phyloP scores from a whole-genome alignment of 305 asterid genomes.

The Salvia sclarea region DNA sequence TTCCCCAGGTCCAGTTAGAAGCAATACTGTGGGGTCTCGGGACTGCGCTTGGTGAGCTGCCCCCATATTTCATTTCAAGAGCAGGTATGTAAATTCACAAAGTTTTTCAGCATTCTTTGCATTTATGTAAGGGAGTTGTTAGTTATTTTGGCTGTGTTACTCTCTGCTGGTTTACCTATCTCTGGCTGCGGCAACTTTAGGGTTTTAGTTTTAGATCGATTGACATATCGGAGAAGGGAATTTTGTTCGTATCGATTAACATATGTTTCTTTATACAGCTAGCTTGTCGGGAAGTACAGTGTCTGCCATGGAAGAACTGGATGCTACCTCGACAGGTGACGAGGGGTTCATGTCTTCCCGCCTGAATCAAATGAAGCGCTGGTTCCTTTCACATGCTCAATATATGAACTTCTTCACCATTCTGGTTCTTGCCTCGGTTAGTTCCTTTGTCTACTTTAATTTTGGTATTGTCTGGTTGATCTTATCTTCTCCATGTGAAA shows the following conservation, averaged over 20 bases:
- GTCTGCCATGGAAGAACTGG: slow-evolving; percentile 70
- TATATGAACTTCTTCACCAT: slow-evolving; percentile 80
- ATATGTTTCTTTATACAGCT: slow-evolving; percentile 61
- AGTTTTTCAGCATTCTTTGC: background rate
- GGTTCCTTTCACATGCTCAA: slow-evolving; percentile 88
- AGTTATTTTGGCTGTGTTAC: background rate
- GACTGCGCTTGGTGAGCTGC: slow-evolving; percentile 97
- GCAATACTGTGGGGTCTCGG: slow-evolving; percentile 94
- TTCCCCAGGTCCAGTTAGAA: slow-evolving; percentile 90
- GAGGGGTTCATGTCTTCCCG: slow-evolving; percentile 50
- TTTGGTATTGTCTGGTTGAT: background rate
- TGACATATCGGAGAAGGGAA: background rate
- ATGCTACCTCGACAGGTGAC: slow-evolving; percentile 48
- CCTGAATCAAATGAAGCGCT: slow-evolving; percentile 57
- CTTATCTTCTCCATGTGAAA: background rate
- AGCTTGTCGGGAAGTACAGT: slow-evolving; percentile 64
- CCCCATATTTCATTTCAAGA: slow-evolving; percentile 97
- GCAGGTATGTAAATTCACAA: slow-evolving; percentile 57
- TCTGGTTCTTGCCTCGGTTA: slow-evolving; percentile 84
- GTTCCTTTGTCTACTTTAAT: slow-evolving; percentile 31
- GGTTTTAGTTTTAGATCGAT: slow-evolving; percentile 16
- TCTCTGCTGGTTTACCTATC: no score
- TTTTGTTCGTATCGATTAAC: background rate
- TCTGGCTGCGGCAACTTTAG: no score
- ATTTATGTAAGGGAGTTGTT: background rate